Evolutionary conservation across 345 rosid genomes (phyloP), one percentile per base, ranked within the genome.

Genomic region (Euclidium syriacum): DNA sequence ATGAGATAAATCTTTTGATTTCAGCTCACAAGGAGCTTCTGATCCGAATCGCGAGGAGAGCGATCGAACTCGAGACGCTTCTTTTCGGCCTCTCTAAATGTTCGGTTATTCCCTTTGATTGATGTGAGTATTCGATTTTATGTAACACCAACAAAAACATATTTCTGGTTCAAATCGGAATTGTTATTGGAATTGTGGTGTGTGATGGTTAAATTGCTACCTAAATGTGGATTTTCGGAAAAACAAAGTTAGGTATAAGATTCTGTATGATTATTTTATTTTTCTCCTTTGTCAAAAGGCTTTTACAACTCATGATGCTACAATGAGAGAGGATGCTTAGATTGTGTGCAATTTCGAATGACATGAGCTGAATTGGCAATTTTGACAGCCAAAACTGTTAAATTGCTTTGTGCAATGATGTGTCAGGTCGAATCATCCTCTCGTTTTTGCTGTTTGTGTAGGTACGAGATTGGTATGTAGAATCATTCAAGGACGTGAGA

Each of bases 381-480:
- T 46, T 44, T 23, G 62, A 16, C 26, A 7, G 10, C 35, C 10
- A 7, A n/a, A 24, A 10, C 38, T 34, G 11, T 17, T 24, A 0
- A 14, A 5, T 12, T 15, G 10, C 20, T 19, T 29, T 48, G 50
- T 67, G 25, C 4, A 32, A 7, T 32, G 43, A 42, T 52, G 34
- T n/a, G n/a, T n/a, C n/a, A n/a, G n/a, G n/a, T n/a, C n/a, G n/a
- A n/a, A n/a, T 33, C 26, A 7, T 15, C 4, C 1, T 49, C 47
- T 9, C 32, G 2, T 24, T 49, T 27, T 33, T 73, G 27, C 9
- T 17, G 44, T 69, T 48, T 52, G n/a, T 32, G 30, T 64, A 95
- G 99, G 99, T 95, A 50, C 82, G 99, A 48, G 97, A 95, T 66
- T 95, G 99, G 99, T 95, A 95, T 75, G 49, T 95, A 82, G 97